phyloP scores from a whole-genome alignment of 1,139 yeast genomes.

The Taphrina flavorubra region DNA sequence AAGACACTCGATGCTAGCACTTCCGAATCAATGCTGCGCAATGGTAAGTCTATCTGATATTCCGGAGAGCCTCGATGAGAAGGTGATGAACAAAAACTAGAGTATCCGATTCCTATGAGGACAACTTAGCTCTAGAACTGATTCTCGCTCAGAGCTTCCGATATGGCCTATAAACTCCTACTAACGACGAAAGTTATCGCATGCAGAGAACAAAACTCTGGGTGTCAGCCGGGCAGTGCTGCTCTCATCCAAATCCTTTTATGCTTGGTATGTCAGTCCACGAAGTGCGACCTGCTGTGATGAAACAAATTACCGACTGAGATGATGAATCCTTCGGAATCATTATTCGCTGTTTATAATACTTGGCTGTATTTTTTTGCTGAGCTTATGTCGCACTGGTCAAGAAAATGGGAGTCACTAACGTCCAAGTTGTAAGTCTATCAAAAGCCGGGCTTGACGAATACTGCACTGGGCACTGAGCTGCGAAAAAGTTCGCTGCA shows the following conservation, averaged over 20 bases:
- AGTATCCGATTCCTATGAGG: slow-evolving; percentile 39
- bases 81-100: slow-evolving; percentile 36
- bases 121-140: slow-evolving; percentile 42
- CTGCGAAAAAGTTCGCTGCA: slow-evolving; percentile 14
- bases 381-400: slow-evolving; percentile 24
- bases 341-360: slow-evolving; percentile 33
- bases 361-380: slow-evolving; percentile 41
- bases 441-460: slow-evolving; percentile 26
- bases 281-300: slow-evolving; percentile 23
- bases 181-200: not conserved
- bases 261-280: too few relatives aligned
- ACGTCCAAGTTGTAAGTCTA: slow-evolving; percentile 4
- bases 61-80: not conserved
- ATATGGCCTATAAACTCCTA: too few relatives aligned
- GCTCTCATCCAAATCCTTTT: too few relatives aligned
- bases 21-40: not conserved
- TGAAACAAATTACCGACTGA: slow-evolving; percentile 42
- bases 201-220: not conserved
- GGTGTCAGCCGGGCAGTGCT: too few relatives aligned
- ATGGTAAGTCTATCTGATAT: not conserved
- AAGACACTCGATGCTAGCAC: too few relatives aligned
- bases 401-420: not conserved
- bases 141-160: slow-evolving; percentile 3
- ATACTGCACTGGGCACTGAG: slow-evolving; percentile 42
- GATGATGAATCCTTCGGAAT: slow-evolving; percentile 10